These are phyloP conservation scores for Debaryomyces maramus DNA, from an alignment of 805 yeast species.

Conservation along the genomic window DNA sequence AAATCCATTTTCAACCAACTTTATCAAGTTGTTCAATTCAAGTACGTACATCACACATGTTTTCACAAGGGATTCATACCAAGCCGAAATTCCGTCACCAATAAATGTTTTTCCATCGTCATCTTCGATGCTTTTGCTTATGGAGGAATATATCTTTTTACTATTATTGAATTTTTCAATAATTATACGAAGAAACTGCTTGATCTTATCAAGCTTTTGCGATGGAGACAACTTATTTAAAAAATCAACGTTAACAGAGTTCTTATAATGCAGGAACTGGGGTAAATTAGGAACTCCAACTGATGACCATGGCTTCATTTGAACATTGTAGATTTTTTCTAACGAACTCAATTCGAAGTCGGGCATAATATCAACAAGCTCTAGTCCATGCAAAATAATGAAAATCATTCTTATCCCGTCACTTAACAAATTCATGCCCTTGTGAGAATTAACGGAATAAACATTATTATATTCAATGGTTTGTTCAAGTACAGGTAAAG, in stretches of 20 bases:
- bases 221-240: neutral
- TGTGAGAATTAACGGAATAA: conserved; percentile 18
- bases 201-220: conserved; percentile 3
- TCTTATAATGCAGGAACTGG: conserved; percentile 37
- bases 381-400: conserved; percentile 18
- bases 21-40: conserved; percentile 11
- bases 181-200: conserved; percentile 8
- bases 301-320: conserved; percentile 77
- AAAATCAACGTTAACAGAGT: conserved; percentile 13
- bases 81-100: conserved; percentile 6
- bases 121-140: neutral
- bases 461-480: conserved; percentile 24
- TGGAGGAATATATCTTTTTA: conserved; percentile 4
- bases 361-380: conserved; percentile 19
- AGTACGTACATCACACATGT: conserved; percentile 16
- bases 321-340: conserved; percentile 36
- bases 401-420: conserved; percentile 20
- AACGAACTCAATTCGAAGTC: conserved; percentile 13
- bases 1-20: conserved; percentile 6
- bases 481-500: conserved; percentile 35
- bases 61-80: conserved; percentile 20
- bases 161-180: conserved; percentile 8
- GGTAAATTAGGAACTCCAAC: conserved; percentile 78
- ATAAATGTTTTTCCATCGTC: conserved; percentile 1
- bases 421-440: conserved; percentile 17